Percentiles rank a stretch among this genome's conserved stretches.
These are phyloP conservation scores for Medicago ruthenica DNA, from an alignment of 306 rosid genomes.

Conservation along the genomic window DNA sequence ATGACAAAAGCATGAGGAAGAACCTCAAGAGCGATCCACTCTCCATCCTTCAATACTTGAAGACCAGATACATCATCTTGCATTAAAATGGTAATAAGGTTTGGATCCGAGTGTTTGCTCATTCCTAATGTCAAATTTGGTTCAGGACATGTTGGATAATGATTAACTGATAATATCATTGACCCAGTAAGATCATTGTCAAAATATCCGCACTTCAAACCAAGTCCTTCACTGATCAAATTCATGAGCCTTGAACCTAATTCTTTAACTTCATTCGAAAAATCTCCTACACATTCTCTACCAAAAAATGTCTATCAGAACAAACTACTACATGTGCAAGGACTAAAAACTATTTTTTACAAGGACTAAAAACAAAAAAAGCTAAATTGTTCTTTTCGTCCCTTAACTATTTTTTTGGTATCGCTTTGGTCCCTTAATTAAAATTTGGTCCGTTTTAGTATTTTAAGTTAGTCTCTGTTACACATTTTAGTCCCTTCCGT, in stretches of 20 bases:
- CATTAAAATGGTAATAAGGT: slow-evolving; percentile 43
- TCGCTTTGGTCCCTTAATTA: too few relatives aligned
- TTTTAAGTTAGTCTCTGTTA: too few relatives aligned
- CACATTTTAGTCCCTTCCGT: too few relatives aligned
- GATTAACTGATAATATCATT: neutral
- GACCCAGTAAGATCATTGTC: slow-evolving; percentile 37
- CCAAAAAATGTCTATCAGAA: neutral
- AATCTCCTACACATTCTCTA: slow-evolving; percentile 41
- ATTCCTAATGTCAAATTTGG: slow-evolving; percentile 48
- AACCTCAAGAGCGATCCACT: slow-evolving; percentile 41
- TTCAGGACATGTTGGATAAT: slow-evolving; percentile 45
- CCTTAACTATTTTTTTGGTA: too few relatives aligned
- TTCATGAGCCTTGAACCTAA: slow-evolving; percentile 41
- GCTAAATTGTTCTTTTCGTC: too few relatives aligned
- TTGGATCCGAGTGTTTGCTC: slow-evolving; percentile 42
- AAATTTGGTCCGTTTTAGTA: too few relatives aligned
- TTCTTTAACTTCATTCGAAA: slow-evolving; percentile 38
- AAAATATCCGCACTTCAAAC: slow-evolving; percentile 36
- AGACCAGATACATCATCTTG: slow-evolving; percentile 41
- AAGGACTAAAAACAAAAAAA: too few relatives aligned
- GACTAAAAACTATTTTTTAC: too few relatives aligned
- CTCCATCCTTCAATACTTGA: slow-evolving; percentile 44
- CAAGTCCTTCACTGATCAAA: slow-evolving; percentile 43
- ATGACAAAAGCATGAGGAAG: slow-evolving; percentile 44
- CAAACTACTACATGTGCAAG: neutral